Evolutionary conservation across 192 early-diverging fungal species (phyloP), one percentile per base, ranked within the genome.

Genomic region (Coemansia interrupta): DNA sequence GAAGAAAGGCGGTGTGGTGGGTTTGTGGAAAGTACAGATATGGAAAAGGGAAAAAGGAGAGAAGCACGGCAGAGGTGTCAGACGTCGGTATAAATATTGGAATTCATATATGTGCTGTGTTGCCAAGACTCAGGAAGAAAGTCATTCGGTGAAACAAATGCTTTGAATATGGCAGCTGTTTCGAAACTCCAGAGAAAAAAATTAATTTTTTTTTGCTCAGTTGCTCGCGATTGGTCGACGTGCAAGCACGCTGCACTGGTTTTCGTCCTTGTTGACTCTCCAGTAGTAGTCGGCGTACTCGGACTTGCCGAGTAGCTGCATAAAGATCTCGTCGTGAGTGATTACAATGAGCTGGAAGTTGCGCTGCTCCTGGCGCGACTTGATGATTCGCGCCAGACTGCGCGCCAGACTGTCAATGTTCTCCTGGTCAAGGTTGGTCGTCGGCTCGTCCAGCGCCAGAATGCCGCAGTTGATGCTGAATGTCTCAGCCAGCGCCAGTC

Each of bases 291-390:
- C 94, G 1, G 88, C 86, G 53, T 87, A 87, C 52, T 93, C 90
- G 11, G 84, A 78, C 54, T 83, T 70, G 23, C 90, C 92, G 20
- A 99, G 58, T 60, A 85, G 70, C 44, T 88, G 86, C 68, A 97
- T 83, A 77, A 99, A 99, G 23, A 90, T 86, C 65, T 97, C 95
- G 72, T 99, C 95, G 63, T 99, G 97, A 13, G 97, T 97, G 63
- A 99, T 97, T 29, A 99, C 82, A 42, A 99, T 87, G 26, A 99
- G 78, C 78, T 99, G 97, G 64, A 99, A 99, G 73, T 97, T 97
- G 57, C 78, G 65, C 71, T 97, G 93, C 19, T 74, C 70, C 38
- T 86, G 75, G 11, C 93, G 86, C 14, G 71, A 64, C 60, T 90
- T 84, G 60, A 99, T 93, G 49, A 99, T 91, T 30, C 81, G 72